Evolutionary conservation across 768 basidiomycete species (phyloP).

Genomic region (Hygrocybe coccinea): DNA sequence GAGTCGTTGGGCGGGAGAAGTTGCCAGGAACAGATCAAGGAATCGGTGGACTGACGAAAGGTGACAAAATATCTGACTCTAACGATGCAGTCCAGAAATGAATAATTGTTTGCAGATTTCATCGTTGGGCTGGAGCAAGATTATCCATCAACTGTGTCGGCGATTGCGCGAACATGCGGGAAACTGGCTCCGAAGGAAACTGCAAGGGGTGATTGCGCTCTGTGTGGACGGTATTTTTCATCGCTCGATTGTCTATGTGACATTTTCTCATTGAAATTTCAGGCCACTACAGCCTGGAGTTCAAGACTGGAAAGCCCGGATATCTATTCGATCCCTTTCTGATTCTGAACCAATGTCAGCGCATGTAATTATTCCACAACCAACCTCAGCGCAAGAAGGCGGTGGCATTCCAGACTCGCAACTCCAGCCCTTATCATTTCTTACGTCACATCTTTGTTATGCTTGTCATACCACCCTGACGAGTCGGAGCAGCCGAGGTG

Average conservation of each 20-base stretch:
- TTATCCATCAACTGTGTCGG: conserved; percentile 83
- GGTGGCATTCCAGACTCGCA: neutral
- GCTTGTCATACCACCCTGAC: conserved; percentile 58
- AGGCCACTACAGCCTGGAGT: conserved; percentile 63
- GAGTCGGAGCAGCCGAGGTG: conserved; percentile 48
- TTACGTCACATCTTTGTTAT: conserved; percentile 52
- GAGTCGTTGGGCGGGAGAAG: conserved; percentile 47
- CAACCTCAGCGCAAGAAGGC: no score
- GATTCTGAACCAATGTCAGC: conserved; percentile 24
- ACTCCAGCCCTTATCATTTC: conserved; percentile 19
- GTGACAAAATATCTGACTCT: conserved; percentile 33
- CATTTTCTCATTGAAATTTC: neutral
- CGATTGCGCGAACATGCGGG: conserved; percentile 73
- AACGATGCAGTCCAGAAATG: neutral
- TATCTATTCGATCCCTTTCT: conserved; percentile 60
- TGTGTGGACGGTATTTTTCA: conserved; percentile 59
- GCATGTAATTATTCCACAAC: neutral
- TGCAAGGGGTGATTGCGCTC: conserved; percentile 44
- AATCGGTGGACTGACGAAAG: conserved; percentile 64
- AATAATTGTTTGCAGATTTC: conserved; percentile 48
- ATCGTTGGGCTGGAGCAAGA: conserved; percentile 75
- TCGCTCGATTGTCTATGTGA: neutral
- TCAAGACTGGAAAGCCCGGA: conserved; percentile 69
- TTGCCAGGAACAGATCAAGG: conserved; percentile 48
- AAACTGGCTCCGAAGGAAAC: conserved; percentile 68